A percentile compares a stretch with the other conserved stretches of the same genome.
Conservation (phyloP, 2,329 filamentous ascomycete genomes). For the Ophiostoma sp. region DNA sequence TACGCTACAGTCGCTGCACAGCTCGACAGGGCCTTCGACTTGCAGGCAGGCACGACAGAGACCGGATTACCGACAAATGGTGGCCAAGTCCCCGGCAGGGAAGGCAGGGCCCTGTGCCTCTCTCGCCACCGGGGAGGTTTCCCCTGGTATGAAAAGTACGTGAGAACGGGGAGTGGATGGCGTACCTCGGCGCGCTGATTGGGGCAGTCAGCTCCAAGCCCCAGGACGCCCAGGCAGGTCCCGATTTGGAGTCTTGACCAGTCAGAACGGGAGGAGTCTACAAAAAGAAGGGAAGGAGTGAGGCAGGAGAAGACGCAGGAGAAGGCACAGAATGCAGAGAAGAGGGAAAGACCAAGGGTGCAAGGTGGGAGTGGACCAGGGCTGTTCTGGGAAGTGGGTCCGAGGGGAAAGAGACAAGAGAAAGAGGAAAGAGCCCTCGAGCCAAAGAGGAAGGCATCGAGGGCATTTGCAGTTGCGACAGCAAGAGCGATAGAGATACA, state of each 20-base stretch:
- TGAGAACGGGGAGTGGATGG: background rate
- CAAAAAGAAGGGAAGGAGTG: background rate
- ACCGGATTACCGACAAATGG: conserved; percentile 9
- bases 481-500: background rate
- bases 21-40: background rate
- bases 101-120: too few relatives aligned
- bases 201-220: background rate
- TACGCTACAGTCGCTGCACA: background rate
- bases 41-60: background rate
- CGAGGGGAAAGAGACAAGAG: background rate
- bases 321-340: background rate
- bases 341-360: background rate
- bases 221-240: background rate
- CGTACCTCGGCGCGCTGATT: conserved; percentile 9
- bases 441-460: background rate
- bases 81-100: background rate
- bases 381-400: conserved; percentile 5
- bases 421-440: background rate
- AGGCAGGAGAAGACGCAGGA: background rate
- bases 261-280: background rate
- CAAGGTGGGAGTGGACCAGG: conserved; percentile 11
- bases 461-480: background rate
- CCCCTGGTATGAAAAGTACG: conserved; percentile 1
- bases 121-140: background rate
- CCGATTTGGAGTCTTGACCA: background rate